Percentiles rank a stretch among this genome's conserved stretches.
phyloP scores from a whole-genome alignment of 345 rosid species.

The Pugionium cornutum region DNA sequence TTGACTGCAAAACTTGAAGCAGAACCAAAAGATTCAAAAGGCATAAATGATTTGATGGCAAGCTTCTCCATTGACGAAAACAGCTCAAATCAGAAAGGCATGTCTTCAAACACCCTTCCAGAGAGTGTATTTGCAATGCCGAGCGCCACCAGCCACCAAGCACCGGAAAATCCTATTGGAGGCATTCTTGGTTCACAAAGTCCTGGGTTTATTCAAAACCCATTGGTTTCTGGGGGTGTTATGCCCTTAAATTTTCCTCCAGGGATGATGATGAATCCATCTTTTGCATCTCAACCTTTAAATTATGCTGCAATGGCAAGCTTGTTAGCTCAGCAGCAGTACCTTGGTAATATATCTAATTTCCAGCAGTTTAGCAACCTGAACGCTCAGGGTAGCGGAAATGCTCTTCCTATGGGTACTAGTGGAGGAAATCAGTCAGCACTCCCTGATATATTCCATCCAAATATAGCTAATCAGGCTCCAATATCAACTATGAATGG shows the following conservation, averaged over 20 bases:
- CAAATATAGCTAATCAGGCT: conserved; percentile 56
- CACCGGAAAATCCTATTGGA: conserved; percentile 50
- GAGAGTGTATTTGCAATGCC: conserved; percentile 51
- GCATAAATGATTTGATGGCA: conserved; percentile 65
- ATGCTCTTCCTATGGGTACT: conserved; percentile 41
- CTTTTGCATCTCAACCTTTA: conserved; percentile 62
- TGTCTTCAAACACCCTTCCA: conserved; percentile 43
- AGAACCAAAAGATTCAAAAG: conserved; percentile 45
- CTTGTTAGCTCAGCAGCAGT: conserved; percentile 69
- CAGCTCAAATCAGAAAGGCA: conserved; percentile 48
- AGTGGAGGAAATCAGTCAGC: conserved; percentile 53
- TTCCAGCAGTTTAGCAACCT: conserved; percentile 68
- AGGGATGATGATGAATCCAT: conserved; percentile 65
- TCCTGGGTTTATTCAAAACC: conserved; percentile 49
- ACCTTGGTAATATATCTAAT: conserved; percentile 72
- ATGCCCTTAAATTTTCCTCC: conserved; percentile 64
- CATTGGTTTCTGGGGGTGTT: conserved; percentile 52
- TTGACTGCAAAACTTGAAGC: conserved; percentile 42
- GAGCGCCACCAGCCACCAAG: conserved; percentile 45
- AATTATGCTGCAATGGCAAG: conserved; percentile 71
- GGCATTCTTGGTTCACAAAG: conserved; percentile 54
- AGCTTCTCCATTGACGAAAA: conserved; percentile 62
- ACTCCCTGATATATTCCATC: conserved; percentile 85
- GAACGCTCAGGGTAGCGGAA: conserved; percentile 54
- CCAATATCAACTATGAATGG: conserved; percentile 59